These are phyloP conservation scores for Schwanniomyces etchellsii DNA, from an alignment of 1,139 yeast species.

Conservation along the genomic window DNA sequence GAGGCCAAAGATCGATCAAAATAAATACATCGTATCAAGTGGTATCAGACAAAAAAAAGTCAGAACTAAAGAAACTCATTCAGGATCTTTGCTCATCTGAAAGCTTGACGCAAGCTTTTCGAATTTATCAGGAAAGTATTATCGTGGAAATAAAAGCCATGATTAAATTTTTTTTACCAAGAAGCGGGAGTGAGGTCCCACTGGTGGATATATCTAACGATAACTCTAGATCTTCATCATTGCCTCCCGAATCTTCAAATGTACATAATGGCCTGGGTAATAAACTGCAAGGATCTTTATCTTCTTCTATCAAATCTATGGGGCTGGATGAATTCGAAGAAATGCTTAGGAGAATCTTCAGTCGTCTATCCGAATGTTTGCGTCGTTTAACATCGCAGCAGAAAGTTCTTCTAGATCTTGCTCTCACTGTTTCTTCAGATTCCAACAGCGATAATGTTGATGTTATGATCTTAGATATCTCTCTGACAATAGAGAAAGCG, in stretches of 20 bases:
- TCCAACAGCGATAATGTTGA: constrained; percentile 29
- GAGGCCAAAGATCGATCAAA: constrained; percentile 14
- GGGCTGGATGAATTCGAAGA: constrained; percentile 69
- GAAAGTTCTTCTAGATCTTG: constrained; percentile 67
- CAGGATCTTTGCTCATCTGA: constrained; percentile 59
- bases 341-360: constrained; percentile 59
- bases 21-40: constrained; percentile 25
- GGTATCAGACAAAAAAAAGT: constrained; percentile 30
- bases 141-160: constrained; percentile 67
- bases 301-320: constrained; percentile 55
- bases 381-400: constrained; percentile 75
- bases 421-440: constrained; percentile 49
- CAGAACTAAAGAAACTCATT: constrained; percentile 39
- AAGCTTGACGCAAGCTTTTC: constrained; percentile 59
- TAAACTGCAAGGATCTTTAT: constrained; percentile 14
- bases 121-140: constrained; percentile 61
- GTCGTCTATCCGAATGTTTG: constrained; percentile 65
- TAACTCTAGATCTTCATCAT: constrained; percentile 24
- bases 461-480: constrained; percentile 61
- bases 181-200: neutral
- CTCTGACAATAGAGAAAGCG: constrained; percentile 55
- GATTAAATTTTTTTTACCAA: constrained; percentile 61
- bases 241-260: constrained; percentile 9
- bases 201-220: constrained; percentile 14
- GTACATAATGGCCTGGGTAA: constrained; percentile 14